Base-by-base conservation (phyloP, 371 early-diverging fungal genomes). In the Nematocida parisii region DNA sequence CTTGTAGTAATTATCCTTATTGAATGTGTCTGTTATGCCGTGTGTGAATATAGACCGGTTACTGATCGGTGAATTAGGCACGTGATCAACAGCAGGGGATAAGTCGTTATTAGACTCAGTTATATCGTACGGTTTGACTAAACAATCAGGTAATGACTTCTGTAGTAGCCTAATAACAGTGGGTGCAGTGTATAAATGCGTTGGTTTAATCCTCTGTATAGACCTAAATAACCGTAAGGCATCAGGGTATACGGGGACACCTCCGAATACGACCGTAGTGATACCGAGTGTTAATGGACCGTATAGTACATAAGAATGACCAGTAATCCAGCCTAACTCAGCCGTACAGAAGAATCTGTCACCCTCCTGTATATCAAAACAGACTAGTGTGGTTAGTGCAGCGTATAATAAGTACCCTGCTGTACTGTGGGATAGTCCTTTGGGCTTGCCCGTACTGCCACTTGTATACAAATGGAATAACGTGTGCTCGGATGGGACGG, bases 101-200 rank as follows among this genome's bases (percentile, higher is more conserved):
- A 81, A 54, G 3, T 81, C 66, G 27, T 81, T 80, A 15, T 47
- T 15, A 0, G 72, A 73, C 66, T 81, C 82, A 3, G 5, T 66
- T 62, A 45, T 15, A 68, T 75, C 82, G 2, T 73, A 11, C 42
- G 77, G 46, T 61, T 66, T 47, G 71, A 66, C 61, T 39, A 61
- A 61, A 5, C 89, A 89, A 73, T 90, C 87, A 45, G 93, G 89
- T 89, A 90, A 90, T 47, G 91, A 89, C 82, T 94, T 90, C 71
- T 93, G 91, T 71, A 96, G 89, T 1, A 94, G 93, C 68, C 97
- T 91, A 81, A 97, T 93, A 44, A 95, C 94, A 2, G 97, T 97
- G 22, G 97, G 97, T 0, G 97, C 96, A 33, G 97, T 97, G 86
- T 96, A 97, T 83, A 96, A 92, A 86, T 95, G 95, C 7, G 95